phyloP scores from a whole-genome alignment of 805 yeast species.

The Yarrowia sp. region DNA sequence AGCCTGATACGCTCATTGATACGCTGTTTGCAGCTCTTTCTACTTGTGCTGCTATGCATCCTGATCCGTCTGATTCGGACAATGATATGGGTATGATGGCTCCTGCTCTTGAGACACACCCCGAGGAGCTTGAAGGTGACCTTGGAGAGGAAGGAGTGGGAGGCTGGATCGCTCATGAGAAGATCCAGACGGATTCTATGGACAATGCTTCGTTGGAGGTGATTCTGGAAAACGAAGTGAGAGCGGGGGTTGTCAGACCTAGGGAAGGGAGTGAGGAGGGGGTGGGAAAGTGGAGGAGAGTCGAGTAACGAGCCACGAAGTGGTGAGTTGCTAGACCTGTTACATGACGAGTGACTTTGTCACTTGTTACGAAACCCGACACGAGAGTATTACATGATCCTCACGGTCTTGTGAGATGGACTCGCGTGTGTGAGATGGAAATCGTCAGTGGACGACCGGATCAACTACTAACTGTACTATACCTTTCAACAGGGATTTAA shows the following conservation, averaged over 20 bases:
- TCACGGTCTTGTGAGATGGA: no score
- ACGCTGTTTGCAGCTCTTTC: slow-evolving; percentile 32
- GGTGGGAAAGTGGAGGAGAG: slow-evolving; percentile 13
- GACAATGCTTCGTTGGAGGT: slow-evolving; percentile 17
- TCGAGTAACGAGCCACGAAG: background rate
- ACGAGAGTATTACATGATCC: no score
- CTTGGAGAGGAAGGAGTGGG: slow-evolving; percentile 16
- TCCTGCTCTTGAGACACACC: slow-evolving; percentile 1
- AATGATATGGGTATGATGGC: background rate
- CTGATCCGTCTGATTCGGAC: slow-evolving; percentile 29
- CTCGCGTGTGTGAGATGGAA: no score
- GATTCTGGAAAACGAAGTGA: background rate
- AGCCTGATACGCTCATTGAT: slow-evolving; percentile 29
- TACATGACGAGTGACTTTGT: no score
- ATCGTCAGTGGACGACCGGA: background rate
- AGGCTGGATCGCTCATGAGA: slow-evolving; percentile 18
- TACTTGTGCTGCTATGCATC: slow-evolving; percentile 34
- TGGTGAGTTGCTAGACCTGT: no score
- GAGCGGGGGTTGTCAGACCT: slow-evolving; percentile 16
- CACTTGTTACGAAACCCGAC: no score
- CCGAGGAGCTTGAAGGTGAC: slow-evolving; percentile 8
- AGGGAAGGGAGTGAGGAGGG: slow-evolving; percentile 5
- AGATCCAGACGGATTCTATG: slow-evolving; percentile 3
- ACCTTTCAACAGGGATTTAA: slow-evolving; percentile 27
- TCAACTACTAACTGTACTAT: slow-evolving; percentile 26